Conservation (phyloP, 352 stramenopile genomes). For the Heterotrichella gracilis region DNA sequence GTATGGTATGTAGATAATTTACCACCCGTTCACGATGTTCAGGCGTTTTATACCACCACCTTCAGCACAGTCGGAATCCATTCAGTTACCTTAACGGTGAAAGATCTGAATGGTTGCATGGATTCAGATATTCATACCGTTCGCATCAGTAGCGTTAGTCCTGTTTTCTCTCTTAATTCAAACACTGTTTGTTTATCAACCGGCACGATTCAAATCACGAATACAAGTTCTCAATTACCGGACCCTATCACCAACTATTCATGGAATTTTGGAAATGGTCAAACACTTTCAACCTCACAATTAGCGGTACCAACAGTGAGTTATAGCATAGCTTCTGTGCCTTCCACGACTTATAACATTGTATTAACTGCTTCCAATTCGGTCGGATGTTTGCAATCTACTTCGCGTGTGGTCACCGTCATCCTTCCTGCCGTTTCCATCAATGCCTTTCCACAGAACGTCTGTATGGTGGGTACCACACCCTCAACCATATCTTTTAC, state of each 20-base stretch:
- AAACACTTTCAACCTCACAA: neutral
- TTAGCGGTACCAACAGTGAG: neutral
- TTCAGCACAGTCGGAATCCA: neutral
- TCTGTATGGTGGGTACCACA: neutral
- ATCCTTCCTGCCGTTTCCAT: neutral
- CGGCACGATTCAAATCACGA: neutral
- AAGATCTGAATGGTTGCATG: neutral
- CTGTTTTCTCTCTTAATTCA: neutral
- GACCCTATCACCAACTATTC: neutral
- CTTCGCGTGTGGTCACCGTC: neutral
- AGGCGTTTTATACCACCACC: neutral
- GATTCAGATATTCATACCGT: neutral
- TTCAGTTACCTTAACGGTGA: neutral
- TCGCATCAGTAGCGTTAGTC: neutral
- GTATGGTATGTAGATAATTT: neutral
- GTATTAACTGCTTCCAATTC: neutral
- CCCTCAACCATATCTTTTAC: neutral
- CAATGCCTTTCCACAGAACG: neutral
- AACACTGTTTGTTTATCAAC: neutral
- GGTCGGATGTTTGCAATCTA: neutral
- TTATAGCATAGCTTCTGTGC: neutral
- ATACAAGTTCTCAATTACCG: neutral
- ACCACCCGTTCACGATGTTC: neutral
- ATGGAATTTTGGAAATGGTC: neutral
- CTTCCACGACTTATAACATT: neutral